phyloP scores from a whole-genome alignment of 2,329 filamentous ascomycete genomes.

The Reticulascus tulasneorum region DNA sequence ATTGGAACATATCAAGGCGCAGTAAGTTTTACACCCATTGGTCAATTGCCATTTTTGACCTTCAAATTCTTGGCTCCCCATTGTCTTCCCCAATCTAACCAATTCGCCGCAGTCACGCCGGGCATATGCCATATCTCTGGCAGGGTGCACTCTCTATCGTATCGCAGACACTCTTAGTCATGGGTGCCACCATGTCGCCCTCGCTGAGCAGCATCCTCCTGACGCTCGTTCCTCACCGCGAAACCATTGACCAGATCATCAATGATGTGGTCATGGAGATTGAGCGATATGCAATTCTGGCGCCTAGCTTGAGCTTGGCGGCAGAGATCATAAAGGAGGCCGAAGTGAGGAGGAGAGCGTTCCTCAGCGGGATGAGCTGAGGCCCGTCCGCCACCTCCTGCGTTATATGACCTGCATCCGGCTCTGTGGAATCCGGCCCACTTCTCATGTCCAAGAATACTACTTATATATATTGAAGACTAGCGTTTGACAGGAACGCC shows the following conservation, averaged over 20 bases:
- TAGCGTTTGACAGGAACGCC: slow-evolving; percentile 2
- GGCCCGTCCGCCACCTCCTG: slow-evolving; percentile 1
- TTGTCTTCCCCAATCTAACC: slow-evolving; percentile 27
- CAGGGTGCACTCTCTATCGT: slow-evolving; percentile 81
- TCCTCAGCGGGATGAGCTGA: slow-evolving; percentile 45
- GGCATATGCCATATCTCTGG: slow-evolving; percentile 83
- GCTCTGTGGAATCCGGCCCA: not conserved
- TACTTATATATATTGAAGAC: slow-evolving; percentile 1
- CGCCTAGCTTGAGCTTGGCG: slow-evolving; percentile 71
- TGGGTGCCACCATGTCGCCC: slow-evolving; percentile 79
- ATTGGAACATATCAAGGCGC: slow-evolving; percentile 72
- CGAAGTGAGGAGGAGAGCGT: slow-evolving; percentile 64
- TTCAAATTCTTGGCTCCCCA: slow-evolving; percentile 6
- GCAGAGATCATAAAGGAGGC: slow-evolving; percentile 79
- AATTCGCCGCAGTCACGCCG: slow-evolving; percentile 59
- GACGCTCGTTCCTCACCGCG: slow-evolving; percentile 49
- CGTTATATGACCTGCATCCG: slow-evolving; percentile 1
- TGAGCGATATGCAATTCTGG: slow-evolving; percentile 68
- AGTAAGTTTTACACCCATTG: slow-evolving; percentile 48
- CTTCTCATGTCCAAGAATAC: not conserved
- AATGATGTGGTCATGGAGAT: slow-evolving; percentile 73
- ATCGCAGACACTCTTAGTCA: slow-evolving; percentile 75
- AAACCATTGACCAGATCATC: slow-evolving; percentile 71
- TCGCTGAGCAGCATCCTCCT: slow-evolving; percentile 64
- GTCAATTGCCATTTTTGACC: slow-evolving; percentile 16